Conservation (phyloP, 1,139 yeast species). For the Suhomyces choctaworum region DNA sequence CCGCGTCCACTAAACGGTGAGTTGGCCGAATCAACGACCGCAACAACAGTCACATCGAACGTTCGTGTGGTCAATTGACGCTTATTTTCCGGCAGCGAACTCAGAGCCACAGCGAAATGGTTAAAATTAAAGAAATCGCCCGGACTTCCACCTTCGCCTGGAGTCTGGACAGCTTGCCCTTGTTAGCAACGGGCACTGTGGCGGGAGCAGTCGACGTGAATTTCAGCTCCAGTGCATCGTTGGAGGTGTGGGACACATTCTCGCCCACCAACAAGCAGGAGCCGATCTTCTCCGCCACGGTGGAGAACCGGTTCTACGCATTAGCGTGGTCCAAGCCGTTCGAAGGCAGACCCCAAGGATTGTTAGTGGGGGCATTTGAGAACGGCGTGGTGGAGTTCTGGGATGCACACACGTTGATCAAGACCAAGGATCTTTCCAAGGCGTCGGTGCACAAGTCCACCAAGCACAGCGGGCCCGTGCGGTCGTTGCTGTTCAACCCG, state of each 20-base stretch:
- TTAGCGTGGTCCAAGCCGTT: constrained; percentile 81
- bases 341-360: constrained; percentile 53
- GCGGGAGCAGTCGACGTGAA: constrained; percentile 93
- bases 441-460: constrained; percentile 51
- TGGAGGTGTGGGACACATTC: constrained; percentile 79
- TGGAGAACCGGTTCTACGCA: constrained; percentile 69
- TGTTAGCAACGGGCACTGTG: constrained; percentile 85
- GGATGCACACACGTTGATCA: constrained; percentile 53
- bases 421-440: constrained; percentile 37
- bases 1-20: constrained; percentile 9
- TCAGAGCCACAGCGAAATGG: constrained; percentile 46
- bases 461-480: constrained; percentile 72
- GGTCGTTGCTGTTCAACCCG: constrained; percentile 76
- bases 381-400: constrained; percentile 79
- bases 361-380: constrained; percentile 89
- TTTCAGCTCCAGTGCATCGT: constrained; percentile 72
- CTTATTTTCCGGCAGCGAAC: not conserved
- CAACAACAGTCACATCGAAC: constrained; percentile 5
- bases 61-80: too few species aligned
- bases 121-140: constrained; percentile 78
- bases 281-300: constrained; percentile 54
- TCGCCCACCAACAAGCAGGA: constrained; percentile 38
- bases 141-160: constrained; percentile 94
- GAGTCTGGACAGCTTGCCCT: constrained; percentile 77
- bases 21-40: constrained; percentile 11